Base-by-base conservation (phyloP, 805 yeast species). In the Metschnikowia kofuensis region DNA sequence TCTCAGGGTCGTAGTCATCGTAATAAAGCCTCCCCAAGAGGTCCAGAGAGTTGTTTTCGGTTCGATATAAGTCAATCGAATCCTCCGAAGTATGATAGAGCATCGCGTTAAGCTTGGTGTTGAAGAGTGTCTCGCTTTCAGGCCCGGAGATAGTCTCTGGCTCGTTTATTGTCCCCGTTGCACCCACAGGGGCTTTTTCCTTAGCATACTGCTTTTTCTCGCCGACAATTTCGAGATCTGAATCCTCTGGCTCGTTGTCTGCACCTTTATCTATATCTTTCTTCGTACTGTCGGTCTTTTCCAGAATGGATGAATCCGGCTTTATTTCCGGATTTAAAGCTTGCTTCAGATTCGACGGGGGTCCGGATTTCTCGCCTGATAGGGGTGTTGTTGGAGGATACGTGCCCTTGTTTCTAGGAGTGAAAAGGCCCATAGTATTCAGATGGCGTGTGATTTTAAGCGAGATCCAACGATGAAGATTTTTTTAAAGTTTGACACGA, bases 1-100 rank as follows among this genome's bases (percentile, higher is more conserved):
- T 51, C 21, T 67, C 74, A 1, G 71, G 64, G 45, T 72, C 76
- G 50, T 62, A 73, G 46, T 72, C 76, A 51, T 73, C 78, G 50
- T 69, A 72, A 55, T 72, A 71, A 10, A 72, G 60, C 44, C 78
- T 54, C 5, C 76, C 78, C 44, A 72, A 51, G 34, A 72, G 62
- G 51, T 73, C 78, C 46, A 70, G 67, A 15, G 68, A 60, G 50
- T 62, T 65, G 56, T 70, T 70, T 48, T 72, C 72, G 44, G 57
- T 62, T 45, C 62, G 63, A 57, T 72, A 72, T 38, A 65, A 43
- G 47, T 71, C 75, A 12, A 72, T 63, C 4, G 70, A 57, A 37
- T 73, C 78, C 32, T 68, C 62, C 35, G 65, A 61, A 6, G 71
- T 67, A 53, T 72, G 74, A 51, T 65, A 73, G 14, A 73, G 52